Base-by-base conservation (phyloP, 2,329 filamentous ascomycete species). In the Venturia carpophila region DNA sequence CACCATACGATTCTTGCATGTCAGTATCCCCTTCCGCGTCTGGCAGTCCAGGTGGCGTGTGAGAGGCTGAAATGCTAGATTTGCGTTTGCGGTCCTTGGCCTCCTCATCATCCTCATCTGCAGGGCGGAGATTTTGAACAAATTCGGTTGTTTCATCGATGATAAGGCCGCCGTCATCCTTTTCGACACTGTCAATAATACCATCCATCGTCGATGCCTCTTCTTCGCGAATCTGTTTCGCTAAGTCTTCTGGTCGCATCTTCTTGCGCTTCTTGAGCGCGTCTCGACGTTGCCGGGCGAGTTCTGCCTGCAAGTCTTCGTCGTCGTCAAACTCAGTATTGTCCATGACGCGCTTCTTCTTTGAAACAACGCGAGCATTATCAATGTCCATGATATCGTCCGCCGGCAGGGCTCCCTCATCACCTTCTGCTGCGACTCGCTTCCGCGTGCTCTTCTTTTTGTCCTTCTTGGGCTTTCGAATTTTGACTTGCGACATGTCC, bases 111-210 rank as follows among this genome's bases (percentile, higher is more conserved):
- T 82, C 78, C 13, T 82, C 71, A 41, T 77, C 75, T 21, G 43
- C 73, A 71, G 87, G 85, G 66, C 88, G 89, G 72, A 88, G 89
- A 64, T 91, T 91, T 34, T 92, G 89, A 39, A 99, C 89, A 71
- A 99, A 99, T 71, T 96, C 92, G 0, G 92, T 92, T 0, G 93
- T 96, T 73, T 97, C 94, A 67, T 97, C 93, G 66, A 99, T 92
- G n/a, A 97, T 84, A 1, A 99, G 80, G 1, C 92, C 93, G 1
- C 79, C 80, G 62, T 83, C 80, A 24, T 79, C 79, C 3, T 84
- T 79, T 3, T 82, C 78, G 30, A 83, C 82, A 62, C 87, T 85
- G 39, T 86, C 87, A 71, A 83, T 75, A n/a, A 76, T 73, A 34
- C 73, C 76, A 11, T 78, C 39, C 64, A 66, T 66, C 10, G 24